Evolutionary conservation across 2,329 filamentous ascomycete genomes (phyloP), one percentile per base, ranked within the genome.

Genomic region (Leptographium lundbergii): DNA sequence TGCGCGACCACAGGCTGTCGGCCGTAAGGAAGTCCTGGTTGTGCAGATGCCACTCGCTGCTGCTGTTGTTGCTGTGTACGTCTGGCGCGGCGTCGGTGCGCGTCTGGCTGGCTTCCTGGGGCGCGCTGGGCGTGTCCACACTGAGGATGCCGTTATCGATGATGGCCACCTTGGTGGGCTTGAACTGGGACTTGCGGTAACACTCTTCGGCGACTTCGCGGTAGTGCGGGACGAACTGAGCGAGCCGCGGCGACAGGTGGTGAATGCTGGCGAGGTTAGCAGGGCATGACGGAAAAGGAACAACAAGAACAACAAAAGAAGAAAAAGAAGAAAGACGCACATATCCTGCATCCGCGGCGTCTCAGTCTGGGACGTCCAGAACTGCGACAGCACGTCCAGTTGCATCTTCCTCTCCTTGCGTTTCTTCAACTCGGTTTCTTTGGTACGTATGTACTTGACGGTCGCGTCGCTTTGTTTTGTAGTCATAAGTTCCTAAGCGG

Each of bases 91-190:
- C 51, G 1, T 34, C 14, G 19, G 32, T 42, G 17, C n/a, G 19
- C 27, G 50, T 53, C 22, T 3, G 19, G 22, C 47, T 19, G 11
- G 9, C 34, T 24, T 3, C 11, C 54, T 27, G 48, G 32, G 52
- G 57, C 25, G 54, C 14, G 42, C 10, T 42, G 17, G 36, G 36
- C 36, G 36, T 42, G 36, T 42, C 29, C 3, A 61, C 52, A 22
- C 54, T 58, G 1, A 61, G 47, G 36, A 61, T 58, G 29, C 60
- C 60, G 24, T 61, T 61, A 55, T 61, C 60, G 36, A 61, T 57
- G 53, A 61, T 61, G 27, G 60, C 60, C 19, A 61, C 57, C 19
- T 59, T 59, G 51, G 45, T 32, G 2, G 57, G n/a, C n/a, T n/a
- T 19, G 54, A 51, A 57, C 2, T 24, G 42, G 29, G 6, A 1